These are phyloP conservation scores for Cercospora berteroae DNA, from an alignment of 2,329 filamentous ascomycete species.

Conservation along the genomic window DNA sequence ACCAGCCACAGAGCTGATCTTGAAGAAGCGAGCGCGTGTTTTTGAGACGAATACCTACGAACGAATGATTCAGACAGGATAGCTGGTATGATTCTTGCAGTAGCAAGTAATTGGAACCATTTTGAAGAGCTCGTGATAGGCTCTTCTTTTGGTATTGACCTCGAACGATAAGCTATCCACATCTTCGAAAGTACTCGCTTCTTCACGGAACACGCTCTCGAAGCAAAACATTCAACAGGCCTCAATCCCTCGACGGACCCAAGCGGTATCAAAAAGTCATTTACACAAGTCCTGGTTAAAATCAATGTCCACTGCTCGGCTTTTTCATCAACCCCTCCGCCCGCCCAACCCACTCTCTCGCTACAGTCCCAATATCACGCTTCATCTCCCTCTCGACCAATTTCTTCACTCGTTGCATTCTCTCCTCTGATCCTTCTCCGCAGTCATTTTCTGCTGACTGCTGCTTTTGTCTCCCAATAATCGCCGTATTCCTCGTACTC, in stretches of 20 bases:
- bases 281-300: background rate
- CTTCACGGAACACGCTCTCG: background rate
- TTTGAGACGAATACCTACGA: background rate
- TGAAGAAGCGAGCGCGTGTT: background rate
- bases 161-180: background rate
- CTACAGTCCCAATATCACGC: constrained; percentile 46
- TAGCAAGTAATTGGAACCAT: background rate
- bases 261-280: background rate
- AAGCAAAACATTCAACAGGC: background rate
- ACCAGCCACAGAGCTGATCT: background rate
- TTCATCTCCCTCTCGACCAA: constrained; percentile 59
- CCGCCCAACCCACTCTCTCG: constrained; percentile 53
- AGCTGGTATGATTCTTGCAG: background rate
- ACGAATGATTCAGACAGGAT: background rate
- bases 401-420: background rate
- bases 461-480: constrained; percentile 62
- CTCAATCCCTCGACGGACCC: background rate
- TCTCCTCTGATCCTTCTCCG: background rate
- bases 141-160: background rate
- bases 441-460: background rate
- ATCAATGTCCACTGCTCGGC: constrained; percentile 46
- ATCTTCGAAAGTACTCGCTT: too few relatives aligned
- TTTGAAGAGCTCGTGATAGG: background rate
- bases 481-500: constrained; percentile 80
- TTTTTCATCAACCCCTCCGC: constrained; percentile 50